Base-by-base conservation (phyloP, 202 grass and related monocot species). In the Elaeis oleifera region DNA sequence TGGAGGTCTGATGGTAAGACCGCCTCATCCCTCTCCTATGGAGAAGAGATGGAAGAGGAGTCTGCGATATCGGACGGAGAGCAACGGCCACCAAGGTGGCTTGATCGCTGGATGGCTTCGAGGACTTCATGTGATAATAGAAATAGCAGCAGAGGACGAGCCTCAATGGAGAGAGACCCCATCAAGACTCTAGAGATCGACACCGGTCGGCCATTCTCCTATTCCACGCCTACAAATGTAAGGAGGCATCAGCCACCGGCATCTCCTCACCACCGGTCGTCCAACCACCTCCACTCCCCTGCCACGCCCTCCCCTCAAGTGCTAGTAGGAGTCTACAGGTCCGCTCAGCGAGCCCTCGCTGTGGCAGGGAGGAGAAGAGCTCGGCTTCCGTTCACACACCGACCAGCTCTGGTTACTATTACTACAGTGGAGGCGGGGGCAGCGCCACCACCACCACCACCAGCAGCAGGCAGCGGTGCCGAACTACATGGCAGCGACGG, bases 81-180 rank as follows among this genome's bases (percentile, higher is more conserved):
- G 82, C 79, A 51, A 63, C 54, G 73, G n/a, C 65, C 65, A 28
- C 71, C 59, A 74, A 75, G 61, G 68, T 97, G 79, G 44, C 39
- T 85, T 19, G 94, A 91, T 62, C 81, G 84, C 16, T 89, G 85
- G 88, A 92, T 84, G 75, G 80, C 88, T 62, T 82, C 85, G 82
- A 92, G 55, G 73, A 73, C 58, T 51, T 67, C 59, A 18, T 70
- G 64, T 51, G 77, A 67, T 58, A 89, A 23, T 54, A 76, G 76
- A 85, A 60, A 11, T 49, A 70, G 16, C 11, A 69, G 54, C 0
- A 55, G 75, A 48, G 77, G 75, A 19, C 76, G 71, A 4, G 73
- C 53, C 49, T 85, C 56, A 44, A 80, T 78, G 0, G 72, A 74
- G 0, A 44, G 36, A 44, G 36, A 44, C 36, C 36, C 36, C 36